phyloP scores from a whole-genome alignment of 768 basidiomycete species.

The Phanerodontia chrysosporium region DNA sequence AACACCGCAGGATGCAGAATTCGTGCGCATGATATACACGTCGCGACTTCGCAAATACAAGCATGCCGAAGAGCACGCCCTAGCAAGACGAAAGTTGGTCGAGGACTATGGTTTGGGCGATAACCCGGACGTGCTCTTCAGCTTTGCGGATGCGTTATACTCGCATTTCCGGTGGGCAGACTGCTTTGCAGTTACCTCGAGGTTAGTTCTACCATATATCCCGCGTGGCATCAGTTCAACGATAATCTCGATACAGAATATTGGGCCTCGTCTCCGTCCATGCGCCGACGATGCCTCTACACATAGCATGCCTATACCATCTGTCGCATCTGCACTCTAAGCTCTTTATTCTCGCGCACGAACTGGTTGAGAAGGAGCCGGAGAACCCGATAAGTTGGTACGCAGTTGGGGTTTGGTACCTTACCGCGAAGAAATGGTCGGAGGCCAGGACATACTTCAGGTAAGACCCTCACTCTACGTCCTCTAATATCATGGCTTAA shows the following conservation, averaged over 20 bases:
- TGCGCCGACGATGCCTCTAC: constrained; percentile 84
- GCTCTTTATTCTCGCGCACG: constrained; percentile 94
- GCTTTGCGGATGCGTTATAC: constrained; percentile 88
- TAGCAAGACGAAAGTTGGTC: constrained; percentile 74
- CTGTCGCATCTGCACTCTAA: constrained; percentile 86
- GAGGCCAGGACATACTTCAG: constrained; percentile 95
- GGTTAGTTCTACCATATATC: constrained; percentile 36
- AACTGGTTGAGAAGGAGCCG: constrained; percentile 91
- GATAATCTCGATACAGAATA: too few relatives aligned
- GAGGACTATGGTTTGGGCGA: constrained; percentile 82
- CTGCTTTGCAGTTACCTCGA: constrained; percentile 82
- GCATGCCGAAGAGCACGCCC: constrained; percentile 75
- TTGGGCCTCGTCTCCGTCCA: constrained; percentile 82
- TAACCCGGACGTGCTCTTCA: constrained; percentile 89
- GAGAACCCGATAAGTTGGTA: constrained; percentile 96
- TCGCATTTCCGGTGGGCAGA: constrained; percentile 90
- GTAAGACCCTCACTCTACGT: constrained; percentile 31
- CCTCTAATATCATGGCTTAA: background rate
- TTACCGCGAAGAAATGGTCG: constrained; percentile 79
- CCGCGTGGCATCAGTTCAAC: background rate
- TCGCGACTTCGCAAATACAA: constrained; percentile 89
- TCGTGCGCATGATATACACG: constrained; percentile 90
- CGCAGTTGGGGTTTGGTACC: constrained; percentile 96
- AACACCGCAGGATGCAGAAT: constrained; percentile 82
- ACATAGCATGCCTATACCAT: constrained; percentile 98